Percentiles rank a stretch among this genome's conserved stretches.
These are phyloP conservation scores for Diaporthe caulivora DNA, from an alignment of 2,329 filamentous ascomycete genomes.

Conservation along the genomic window DNA sequence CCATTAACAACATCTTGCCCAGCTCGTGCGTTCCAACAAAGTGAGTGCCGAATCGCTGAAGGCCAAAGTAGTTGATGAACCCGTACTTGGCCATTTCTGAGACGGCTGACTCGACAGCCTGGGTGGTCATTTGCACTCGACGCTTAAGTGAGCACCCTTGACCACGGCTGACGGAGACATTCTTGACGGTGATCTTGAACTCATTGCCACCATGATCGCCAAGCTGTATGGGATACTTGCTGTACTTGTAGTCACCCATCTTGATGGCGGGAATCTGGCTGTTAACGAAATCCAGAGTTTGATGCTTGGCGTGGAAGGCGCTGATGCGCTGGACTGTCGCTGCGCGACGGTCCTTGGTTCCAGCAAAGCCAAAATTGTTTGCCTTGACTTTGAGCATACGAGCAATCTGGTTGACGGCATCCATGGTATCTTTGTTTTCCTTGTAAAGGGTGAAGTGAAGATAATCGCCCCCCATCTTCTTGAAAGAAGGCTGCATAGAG, in stretches of 20 bases:
- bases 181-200: constrained; percentile 91
- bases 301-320: constrained; percentile 62
- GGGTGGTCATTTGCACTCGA: constrained; percentile 56
- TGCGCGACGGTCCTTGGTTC: constrained; percentile 90
- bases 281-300: constrained; percentile 76
- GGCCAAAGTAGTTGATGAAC: constrained; percentile 97
- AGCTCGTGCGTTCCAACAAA: constrained; percentile 86
- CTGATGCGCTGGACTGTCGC: constrained; percentile 88
- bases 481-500: constrained; percentile 36
- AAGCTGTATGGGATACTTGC: constrained; percentile 78
- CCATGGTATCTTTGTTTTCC: constrained; percentile 97
- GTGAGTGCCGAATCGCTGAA: constrained; percentile 97
- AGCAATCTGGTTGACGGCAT: constrained; percentile 82
- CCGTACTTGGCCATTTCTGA: constrained; percentile 78
- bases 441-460: constrained; percentile 95
- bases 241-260: constrained; percentile 87
- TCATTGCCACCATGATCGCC: constrained; percentile 91
- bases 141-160: constrained; percentile 61
- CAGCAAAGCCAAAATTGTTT: constrained; percentile 81
- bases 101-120: constrained; percentile 70
- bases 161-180: constrained; percentile 74
- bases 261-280: constrained; percentile 71
- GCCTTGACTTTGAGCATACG: constrained; percentile 80
- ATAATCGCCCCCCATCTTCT: constrained; percentile 73
- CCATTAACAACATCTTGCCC: constrained; percentile 85